phyloP scores from a whole-genome alignment of 306 rosid genomes.

The Casuarina equisetifolia region DNA sequence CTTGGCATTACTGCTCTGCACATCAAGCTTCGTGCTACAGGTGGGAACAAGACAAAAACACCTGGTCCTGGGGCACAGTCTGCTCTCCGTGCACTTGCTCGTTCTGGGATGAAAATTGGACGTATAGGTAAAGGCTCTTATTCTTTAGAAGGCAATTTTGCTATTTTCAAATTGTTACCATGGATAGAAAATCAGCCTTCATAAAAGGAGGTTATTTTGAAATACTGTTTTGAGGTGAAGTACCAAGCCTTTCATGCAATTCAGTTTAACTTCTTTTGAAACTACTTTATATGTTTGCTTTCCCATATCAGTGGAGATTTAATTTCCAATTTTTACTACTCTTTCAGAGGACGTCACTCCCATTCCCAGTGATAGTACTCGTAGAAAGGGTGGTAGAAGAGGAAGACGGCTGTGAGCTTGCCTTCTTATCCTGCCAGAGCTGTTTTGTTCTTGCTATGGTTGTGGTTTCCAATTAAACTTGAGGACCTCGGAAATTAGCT shows the following conservation, averaged over 20 bases:
- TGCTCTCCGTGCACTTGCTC: slow-evolving; percentile 90
- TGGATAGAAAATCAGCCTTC: neutral
- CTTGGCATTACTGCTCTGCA: slow-evolving; percentile 84
- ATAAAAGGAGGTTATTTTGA: neutral
- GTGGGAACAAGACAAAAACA: slow-evolving; percentile 87
- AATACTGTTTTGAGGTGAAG: neutral
- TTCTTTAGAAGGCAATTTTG: neutral
- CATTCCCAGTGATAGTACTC: slow-evolving; percentile 78
- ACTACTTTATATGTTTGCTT: neutral
- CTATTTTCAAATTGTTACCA: neutral
- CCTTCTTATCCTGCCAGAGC: slow-evolving; percentile 10
- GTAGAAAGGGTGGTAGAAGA: slow-evolving; percentile 87
- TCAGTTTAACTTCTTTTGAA: neutral
- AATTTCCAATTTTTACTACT: neutral
- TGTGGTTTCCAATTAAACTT: slow-evolving; percentile 22
- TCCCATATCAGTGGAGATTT: neutral
- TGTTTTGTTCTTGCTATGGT: slow-evolving; percentile 7
- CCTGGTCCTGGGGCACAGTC: slow-evolving; percentile 97
- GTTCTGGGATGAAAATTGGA: slow-evolving; percentile 92
- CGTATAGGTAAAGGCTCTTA: slow-evolving; percentile 60
- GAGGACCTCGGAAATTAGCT: slow-evolving; percentile 22
- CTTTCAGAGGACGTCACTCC: slow-evolving; percentile 86
- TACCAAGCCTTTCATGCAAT: neutral
- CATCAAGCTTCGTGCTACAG: slow-evolving; percentile 83
- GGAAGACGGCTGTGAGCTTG: slow-evolving; percentile 69